Conservation (phyloP, 208 protist genomes). For the Porcisia deanei region DNA sequence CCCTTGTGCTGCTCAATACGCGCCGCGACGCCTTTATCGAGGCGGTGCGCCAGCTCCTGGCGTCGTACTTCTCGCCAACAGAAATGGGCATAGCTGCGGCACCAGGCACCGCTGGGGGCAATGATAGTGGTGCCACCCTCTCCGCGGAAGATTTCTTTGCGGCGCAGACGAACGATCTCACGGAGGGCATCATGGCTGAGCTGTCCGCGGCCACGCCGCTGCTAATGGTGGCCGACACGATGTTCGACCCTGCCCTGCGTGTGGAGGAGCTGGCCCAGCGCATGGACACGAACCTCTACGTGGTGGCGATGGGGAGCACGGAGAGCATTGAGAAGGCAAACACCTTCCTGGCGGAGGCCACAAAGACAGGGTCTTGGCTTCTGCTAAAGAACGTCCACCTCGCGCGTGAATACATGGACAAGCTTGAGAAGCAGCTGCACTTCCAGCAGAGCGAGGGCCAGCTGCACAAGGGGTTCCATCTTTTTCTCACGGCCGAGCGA, state of each 20-base stretch:
- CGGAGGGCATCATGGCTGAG: conserved; percentile 54
- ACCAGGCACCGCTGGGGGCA: background rate
- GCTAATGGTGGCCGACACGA: conserved; percentile 86
- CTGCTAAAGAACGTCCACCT: conserved; percentile 99
- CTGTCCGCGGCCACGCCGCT: conserved; percentile 71
- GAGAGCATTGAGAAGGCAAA: conserved; percentile 95
- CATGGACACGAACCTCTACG: conserved; percentile 45
- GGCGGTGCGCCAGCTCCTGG: conserved; percentile 58
- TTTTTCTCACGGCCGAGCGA: conserved; percentile 98
- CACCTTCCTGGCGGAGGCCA: conserved; percentile 81
- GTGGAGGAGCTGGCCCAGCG: conserved; percentile 91
- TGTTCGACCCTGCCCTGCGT: conserved; percentile 93
- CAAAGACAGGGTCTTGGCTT: conserved; percentile 94
- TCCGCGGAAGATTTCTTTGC: conserved; percentile 56
- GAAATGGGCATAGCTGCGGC: conserved; percentile 10
- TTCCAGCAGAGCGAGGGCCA: conserved; percentile 54
- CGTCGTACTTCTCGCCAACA: conserved; percentile 63
- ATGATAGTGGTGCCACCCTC: background rate
- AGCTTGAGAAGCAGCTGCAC: conserved; percentile 97
- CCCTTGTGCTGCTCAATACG: conserved; percentile 71
- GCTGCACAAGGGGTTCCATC: conserved; percentile 91
- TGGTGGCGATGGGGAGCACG: conserved; percentile 96
- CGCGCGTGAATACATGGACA: conserved; percentile 91
- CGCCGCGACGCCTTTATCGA: conserved; percentile 78
- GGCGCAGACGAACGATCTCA: conserved; percentile 44